Evolutionary conservation across 169 alveolate genomes (phyloP).

Genomic region (Amoebophrya sp.): DNA sequence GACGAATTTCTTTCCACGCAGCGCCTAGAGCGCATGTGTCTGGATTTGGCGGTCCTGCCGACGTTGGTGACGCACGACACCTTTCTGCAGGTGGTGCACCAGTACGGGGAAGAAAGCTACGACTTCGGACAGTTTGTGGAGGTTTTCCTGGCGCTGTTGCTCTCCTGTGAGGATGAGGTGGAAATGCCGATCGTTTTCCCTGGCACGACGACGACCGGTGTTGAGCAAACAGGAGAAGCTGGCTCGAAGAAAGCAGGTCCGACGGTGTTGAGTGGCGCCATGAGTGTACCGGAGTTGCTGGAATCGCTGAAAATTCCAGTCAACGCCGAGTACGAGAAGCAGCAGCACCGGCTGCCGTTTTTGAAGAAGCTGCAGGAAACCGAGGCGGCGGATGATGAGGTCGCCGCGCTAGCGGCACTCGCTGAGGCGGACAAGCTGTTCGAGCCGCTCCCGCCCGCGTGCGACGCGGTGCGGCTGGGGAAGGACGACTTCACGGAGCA

Average conservation of each 20-base stretch:
- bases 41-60: neutral
- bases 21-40: neutral
- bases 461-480: too few relatives aligned
- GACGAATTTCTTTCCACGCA: neutral
- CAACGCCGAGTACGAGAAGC: neutral
- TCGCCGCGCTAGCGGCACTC: neutral
- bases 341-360: neutral
- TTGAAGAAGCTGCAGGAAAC: neutral
- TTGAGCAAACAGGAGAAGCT: too few relatives aligned
- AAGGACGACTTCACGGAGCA: neutral
- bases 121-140: neutral
- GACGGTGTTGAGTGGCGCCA: too few relatives aligned
- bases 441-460: neutral
- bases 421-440: neutral
- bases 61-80: neutral
- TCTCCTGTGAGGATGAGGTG: slow-evolving; percentile 13
- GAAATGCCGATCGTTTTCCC: too few relatives aligned
- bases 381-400: neutral
- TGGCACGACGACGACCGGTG: too few relatives aligned
- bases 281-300: too few relatives aligned
- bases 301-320: too few relatives aligned
- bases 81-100: slow-evolving; percentile 6
- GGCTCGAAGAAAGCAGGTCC: too few relatives aligned
- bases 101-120: neutral
- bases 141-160: neutral